Conservation (phyloP, 176 grass and related monocot species). For the Triticum aestivum region DNA sequence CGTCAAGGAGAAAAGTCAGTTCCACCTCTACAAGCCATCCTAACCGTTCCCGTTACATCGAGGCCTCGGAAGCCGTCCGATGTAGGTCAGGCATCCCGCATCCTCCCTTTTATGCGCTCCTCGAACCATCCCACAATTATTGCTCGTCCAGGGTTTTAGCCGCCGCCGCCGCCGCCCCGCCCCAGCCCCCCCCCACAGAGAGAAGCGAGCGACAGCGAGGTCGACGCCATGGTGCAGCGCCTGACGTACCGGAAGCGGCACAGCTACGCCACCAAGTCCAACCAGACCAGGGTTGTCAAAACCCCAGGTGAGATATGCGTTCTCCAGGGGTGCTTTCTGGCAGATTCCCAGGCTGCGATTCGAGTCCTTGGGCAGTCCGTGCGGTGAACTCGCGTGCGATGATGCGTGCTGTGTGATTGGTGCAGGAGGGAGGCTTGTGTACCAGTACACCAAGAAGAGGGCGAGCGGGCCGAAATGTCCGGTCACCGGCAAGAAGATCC, state of each 20-base stretch:
- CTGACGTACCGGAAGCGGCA: constrained; percentile 84
- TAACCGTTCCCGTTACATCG: not conserved
- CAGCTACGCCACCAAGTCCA: constrained; percentile 93
- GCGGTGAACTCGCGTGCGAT: not conserved
- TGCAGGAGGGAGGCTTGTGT: constrained; percentile 81
- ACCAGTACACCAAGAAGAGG: constrained; percentile 89
- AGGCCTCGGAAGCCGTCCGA: not conserved
- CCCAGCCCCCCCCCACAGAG: not conserved
- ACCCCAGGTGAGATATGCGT: constrained; percentile 57
- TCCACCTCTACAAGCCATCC: not conserved
- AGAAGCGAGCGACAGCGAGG: constrained; percentile 14
- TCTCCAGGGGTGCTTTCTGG: not conserved
- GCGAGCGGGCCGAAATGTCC: constrained; percentile 88
- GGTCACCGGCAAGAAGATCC: constrained; percentile 86
- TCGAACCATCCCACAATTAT: not conserved
- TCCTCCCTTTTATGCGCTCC: constrained; percentile 33
- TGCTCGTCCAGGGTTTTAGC: constrained; percentile 28
- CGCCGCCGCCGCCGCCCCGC: constrained; percentile 33
- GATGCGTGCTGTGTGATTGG: not conserved
- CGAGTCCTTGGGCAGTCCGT: not conserved
- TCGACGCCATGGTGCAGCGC: constrained; percentile 71
- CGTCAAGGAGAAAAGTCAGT: not conserved
- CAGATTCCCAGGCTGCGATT: not conserved
- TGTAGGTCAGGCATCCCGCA: constrained; percentile 36
- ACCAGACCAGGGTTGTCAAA: constrained; percentile 93